Evolutionary conservation across 768 basidiomycete genomes (phyloP).

Genomic region (Phylloporus arenicola): DNA sequence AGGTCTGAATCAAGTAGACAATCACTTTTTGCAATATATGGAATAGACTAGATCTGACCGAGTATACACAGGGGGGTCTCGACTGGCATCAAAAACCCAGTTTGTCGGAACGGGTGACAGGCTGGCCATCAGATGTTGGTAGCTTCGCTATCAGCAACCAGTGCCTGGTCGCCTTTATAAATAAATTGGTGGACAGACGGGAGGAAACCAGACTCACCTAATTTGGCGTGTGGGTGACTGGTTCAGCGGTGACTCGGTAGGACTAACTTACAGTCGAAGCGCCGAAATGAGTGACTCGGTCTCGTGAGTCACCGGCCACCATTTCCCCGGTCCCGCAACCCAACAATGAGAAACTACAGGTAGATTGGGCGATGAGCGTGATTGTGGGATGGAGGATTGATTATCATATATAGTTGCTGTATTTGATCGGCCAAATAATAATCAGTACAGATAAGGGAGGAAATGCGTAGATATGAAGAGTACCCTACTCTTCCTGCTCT

Average conservation of each 20-base stretch:
- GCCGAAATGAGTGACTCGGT: neutral
- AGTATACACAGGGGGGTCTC: slow-evolving; percentile 11
- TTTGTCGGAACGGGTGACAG: neutral
- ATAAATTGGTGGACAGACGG: neutral
- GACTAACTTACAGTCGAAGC: no score
- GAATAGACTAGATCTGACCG: slow-evolving; percentile 5
- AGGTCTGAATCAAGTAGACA: neutral
- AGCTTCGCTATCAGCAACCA: no score
- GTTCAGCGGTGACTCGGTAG: no score
- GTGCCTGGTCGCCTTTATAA: neutral
- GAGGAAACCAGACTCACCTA: neutral
- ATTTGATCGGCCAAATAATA: neutral
- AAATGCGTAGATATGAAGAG: neutral
- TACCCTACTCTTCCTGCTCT: neutral
- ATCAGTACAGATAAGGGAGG: neutral
- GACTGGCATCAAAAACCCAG: slow-evolving; percentile 9
- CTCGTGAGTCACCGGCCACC: neutral
- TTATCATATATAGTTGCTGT: no score
- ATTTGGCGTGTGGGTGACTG: neutral
- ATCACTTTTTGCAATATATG: neutral
- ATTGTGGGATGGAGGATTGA: no score
- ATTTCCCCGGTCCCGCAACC: no score
- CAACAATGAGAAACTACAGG: no score
- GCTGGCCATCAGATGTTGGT: neutral
- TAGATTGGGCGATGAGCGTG: no score